phyloP scores from a whole-genome alignment of 371 early-diverging fungal genomes.

The Amoeboaphelidium occidentale region DNA sequence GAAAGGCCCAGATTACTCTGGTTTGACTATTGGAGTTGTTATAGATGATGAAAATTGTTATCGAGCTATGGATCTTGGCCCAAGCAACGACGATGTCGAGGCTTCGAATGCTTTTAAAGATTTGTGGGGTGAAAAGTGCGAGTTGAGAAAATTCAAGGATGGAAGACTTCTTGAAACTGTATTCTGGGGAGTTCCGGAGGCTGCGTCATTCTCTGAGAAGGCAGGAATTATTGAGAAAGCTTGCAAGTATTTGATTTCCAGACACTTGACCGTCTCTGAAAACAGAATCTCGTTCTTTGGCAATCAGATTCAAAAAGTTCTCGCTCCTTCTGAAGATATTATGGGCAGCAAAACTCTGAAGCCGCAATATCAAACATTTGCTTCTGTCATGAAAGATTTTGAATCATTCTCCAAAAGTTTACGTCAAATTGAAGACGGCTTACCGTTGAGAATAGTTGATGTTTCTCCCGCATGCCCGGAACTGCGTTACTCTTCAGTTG shows the following conservation, averaged over 20 bases:
- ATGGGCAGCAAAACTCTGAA: too few species aligned
- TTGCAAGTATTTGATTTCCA: too few species aligned
- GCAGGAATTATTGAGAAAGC: too few species aligned
- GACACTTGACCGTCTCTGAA: too few species aligned
- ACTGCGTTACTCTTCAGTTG: conserved; percentile 45
- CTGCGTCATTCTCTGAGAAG: too few species aligned
- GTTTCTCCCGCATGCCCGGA: conserved; percentile 34
- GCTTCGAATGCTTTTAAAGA: conserved; percentile 38
- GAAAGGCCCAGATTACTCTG: conserved; percentile 7
- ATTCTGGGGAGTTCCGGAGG: conserved; percentile 53
- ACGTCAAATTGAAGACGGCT: conserved; percentile 26
- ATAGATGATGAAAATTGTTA: conserved; percentile 33
- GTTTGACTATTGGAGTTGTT: conserved; percentile 33
- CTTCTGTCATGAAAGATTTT: conserved; percentile 40
- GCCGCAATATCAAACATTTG: too few species aligned
- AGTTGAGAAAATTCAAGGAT: conserved; percentile 65
- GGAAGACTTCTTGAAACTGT: conserved; percentile 58
- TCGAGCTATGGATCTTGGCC: conserved; percentile 53
- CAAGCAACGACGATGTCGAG: conserved; percentile 30
- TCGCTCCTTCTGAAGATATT: too few species aligned
- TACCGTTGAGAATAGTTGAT: conserved; percentile 49
- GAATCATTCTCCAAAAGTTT: conserved; percentile 36
- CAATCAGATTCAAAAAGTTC: too few species aligned
- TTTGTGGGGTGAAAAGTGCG: conserved; percentile 62
- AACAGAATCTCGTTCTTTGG: too few species aligned